Conservation (phyloP, 2,329 filamentous ascomycete genomes). For the Diaporthe sp. region DNA sequence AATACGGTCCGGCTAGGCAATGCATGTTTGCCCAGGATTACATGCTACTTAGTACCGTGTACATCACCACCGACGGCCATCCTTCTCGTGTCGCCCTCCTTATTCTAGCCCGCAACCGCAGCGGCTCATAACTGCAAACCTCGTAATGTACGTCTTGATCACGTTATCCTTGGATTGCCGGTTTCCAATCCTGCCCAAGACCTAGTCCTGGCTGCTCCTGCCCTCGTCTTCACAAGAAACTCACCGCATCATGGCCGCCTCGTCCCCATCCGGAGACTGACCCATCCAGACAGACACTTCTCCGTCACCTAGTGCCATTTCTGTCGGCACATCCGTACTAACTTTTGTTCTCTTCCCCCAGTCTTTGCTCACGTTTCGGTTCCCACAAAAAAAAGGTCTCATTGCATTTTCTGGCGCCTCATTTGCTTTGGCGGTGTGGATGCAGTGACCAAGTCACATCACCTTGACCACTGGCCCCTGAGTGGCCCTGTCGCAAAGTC, state of each 20-base stretch:
- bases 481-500: conserved; percentile 18
- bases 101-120: neutral
- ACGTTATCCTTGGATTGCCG: conserved; percentile 9
- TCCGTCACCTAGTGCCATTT: conserved; percentile 22
- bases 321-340: conserved; percentile 35
- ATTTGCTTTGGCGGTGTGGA: conserved; percentile 40
- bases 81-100: neutral
- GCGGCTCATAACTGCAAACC: neutral
- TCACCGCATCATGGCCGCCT: conserved; percentile 36
- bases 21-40: neutral
- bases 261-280: conserved; percentile 34
- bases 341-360: conserved; percentile 22
- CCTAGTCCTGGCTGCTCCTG: neutral
- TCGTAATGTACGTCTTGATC: conserved; percentile 16
- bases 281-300: conserved; percentile 27
- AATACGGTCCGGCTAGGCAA: neutral
- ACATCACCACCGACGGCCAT: neutral
- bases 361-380: neutral
- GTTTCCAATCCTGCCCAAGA: neutral
- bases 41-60: conserved; percentile 8
- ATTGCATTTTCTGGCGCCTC: conserved; percentile 17
- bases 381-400: conserved; percentile 9
- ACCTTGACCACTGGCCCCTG: conserved; percentile 27
- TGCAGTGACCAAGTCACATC: conserved; percentile 36
- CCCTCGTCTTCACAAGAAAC: neutral